Conservation (phyloP, 1,284 basidiomycete genomes). For the Malassezia obtusa region DNA sequence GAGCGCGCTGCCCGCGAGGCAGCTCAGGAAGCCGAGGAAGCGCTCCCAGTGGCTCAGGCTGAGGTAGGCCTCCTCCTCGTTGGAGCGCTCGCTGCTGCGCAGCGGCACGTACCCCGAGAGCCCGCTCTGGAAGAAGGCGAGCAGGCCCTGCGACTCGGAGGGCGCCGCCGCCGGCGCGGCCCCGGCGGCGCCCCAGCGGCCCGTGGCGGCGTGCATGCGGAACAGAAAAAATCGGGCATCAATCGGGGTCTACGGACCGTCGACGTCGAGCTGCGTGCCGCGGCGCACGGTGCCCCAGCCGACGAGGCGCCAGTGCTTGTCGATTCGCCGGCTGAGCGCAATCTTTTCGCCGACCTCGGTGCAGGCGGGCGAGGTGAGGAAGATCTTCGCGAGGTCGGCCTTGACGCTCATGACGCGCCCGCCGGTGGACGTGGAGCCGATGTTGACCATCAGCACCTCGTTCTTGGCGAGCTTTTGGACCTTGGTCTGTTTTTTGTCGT, state of each 20-base stretch:
- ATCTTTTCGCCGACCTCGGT: slow-evolving; percentile 48
- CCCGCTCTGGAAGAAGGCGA: slow-evolving; percentile 52
- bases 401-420: slow-evolving; percentile 43
- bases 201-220: not conserved
- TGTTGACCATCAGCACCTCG: slow-evolving; percentile 64
- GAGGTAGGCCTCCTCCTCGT: slow-evolving; percentile 89
- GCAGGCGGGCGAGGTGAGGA: slow-evolving; percentile 44
- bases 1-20: slow-evolving; percentile 75
- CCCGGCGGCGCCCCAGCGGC: not conserved
- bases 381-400: slow-evolving; percentile 47
- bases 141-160: slow-evolving; percentile 5
- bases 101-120: slow-evolving; percentile 72
- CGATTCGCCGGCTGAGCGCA: slow-evolving; percentile 49
- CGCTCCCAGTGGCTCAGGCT: slow-evolving; percentile 45
- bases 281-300: slow-evolving; percentile 49
- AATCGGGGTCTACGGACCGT: slow-evolving; percentile 15
- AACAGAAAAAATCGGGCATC: not conserved
- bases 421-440: slow-evolving; percentile 47
- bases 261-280: slow-evolving; percentile 40
- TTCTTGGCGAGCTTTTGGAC: slow-evolving; percentile 77
- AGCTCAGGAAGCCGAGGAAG: slow-evolving; percentile 84
- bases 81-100: slow-evolving; percentile 67
- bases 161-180: not conserved
- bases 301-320: slow-evolving; percentile 82
- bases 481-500: slow-evolving; percentile 97